Evolutionary conservation across 2,329 filamentous ascomycete genomes (phyloP).

Genomic region (Paecilomyces variotii): DNA sequence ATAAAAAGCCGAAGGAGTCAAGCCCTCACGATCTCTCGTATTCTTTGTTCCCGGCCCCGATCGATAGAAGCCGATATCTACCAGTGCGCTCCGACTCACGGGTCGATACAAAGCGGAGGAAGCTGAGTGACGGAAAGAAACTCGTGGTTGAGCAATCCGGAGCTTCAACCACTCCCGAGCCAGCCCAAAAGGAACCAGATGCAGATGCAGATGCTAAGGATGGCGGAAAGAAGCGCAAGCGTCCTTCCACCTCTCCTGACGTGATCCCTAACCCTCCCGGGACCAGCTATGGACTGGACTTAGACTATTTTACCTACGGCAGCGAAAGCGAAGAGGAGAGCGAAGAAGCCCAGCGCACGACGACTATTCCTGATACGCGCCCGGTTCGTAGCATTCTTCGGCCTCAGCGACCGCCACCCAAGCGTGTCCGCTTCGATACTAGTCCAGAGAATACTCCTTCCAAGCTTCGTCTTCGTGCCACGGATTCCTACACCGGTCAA

Average conservation of each 20-base stretch:
- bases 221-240: conserved; percentile 29
- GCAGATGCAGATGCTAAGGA: conserved; percentile 1
- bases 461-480: conserved; percentile 8
- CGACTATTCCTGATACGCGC: conserved; percentile 3
- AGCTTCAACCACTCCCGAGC: background rate
- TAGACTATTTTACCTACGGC: conserved; percentile 29
- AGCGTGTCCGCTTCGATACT: conserved; percentile 15
- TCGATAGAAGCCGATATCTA: conserved; percentile 16
- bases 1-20: conserved; percentile 7
- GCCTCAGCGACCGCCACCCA: conserved; percentile 5
- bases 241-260: conserved; percentile 28
- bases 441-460: conserved; percentile 15
- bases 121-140: background rate
- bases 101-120: conserved; percentile 1
- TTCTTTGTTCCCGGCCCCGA: conserved; percentile 19
- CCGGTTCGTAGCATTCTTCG: conserved; percentile 7
- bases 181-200: background rate
- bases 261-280: conserved; percentile 34
- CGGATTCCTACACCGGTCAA: background rate
- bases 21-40: conserved; percentile 14
- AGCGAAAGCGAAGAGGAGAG: conserved; percentile 24
- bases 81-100: conserved; percentile 8
- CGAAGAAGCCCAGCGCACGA: conserved; percentile 3
- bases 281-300: conserved; percentile 33
- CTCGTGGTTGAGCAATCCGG: background rate